Evolutionary conservation across 306 rosid species (phyloP).

Genomic region (Cicer arietinum): DNA sequence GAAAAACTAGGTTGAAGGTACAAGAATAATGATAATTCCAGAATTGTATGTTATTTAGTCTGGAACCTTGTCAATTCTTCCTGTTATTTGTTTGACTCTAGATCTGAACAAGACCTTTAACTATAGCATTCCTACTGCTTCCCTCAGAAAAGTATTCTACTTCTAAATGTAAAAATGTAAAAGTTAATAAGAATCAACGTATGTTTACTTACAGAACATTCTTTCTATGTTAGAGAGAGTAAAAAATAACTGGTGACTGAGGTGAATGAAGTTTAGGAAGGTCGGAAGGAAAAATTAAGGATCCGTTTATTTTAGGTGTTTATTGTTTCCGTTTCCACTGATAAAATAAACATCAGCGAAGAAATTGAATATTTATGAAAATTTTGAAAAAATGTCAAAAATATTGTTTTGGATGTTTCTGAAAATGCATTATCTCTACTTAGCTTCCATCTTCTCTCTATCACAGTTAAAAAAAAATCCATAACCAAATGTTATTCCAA

Average conservation of each 20-base stretch:
- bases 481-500: too few relatives aligned
- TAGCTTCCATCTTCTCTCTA: too few relatives aligned
- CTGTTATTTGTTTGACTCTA: constrained; percentile 31
- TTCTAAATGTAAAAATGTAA: background rate
- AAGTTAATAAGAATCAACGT: constrained; percentile 26
- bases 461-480: too few relatives aligned
- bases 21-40: background rate
- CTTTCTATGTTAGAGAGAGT: constrained; percentile 20
- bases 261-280: constrained; percentile 37
- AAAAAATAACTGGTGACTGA: constrained; percentile 22
- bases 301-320: too few relatives aligned
- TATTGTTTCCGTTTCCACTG: too few relatives aligned
- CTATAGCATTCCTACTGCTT: constrained; percentile 22
- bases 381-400: too few relatives aligned
- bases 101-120: constrained; percentile 20
- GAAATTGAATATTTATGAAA: too few relatives aligned
- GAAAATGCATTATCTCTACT: too few relatives aligned
- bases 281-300: background rate
- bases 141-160: constrained; percentile 7
- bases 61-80: constrained; percentile 15
- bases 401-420: too few relatives aligned
- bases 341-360: too few relatives aligned
- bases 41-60: constrained; percentile 32
- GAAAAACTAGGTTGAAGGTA: constrained; percentile 82
- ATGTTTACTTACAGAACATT: constrained; percentile 33